Conservation (phyloP, 83 land plant species). For the Thuja plicata region DNA sequence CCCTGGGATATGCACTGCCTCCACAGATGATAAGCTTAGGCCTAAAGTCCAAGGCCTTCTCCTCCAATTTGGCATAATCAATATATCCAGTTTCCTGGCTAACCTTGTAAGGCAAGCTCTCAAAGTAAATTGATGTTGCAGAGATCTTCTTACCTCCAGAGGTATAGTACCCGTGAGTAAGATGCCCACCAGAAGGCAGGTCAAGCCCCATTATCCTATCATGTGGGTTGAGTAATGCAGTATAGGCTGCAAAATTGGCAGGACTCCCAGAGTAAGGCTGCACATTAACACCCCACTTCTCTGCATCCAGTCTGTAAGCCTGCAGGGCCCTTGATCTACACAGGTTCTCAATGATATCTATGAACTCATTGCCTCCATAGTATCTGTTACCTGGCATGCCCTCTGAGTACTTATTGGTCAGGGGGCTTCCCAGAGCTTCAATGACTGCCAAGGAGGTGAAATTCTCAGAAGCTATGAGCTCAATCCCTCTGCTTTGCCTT, state of each 20-base stretch:
- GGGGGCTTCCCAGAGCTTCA: conserved; percentile 74
- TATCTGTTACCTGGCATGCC: conserved; percentile 86
- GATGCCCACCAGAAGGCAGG: conserved; percentile 80
- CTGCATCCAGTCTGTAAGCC: conserved; percentile 57
- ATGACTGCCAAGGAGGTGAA: conserved; percentile 92
- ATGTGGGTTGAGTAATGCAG: conserved; percentile 76
- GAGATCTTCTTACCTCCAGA: conserved; percentile 91
- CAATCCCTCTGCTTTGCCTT: conserved; percentile 77
- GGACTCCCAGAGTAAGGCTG: conserved; percentile 90
- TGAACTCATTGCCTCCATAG: conserved; percentile 84
- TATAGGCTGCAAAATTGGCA: conserved; percentile 84
- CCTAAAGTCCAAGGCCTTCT: conserved; percentile 89
- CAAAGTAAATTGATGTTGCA: conserved; percentile 88
- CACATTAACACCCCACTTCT: conserved; percentile 85
- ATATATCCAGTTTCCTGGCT: conserved; percentile 62
- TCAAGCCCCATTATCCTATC: conserved; percentile 85
- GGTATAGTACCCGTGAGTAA: conserved; percentile 86
- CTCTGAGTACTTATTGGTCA: conserved; percentile 94
- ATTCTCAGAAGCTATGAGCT: conserved; percentile 94
- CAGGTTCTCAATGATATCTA: conserved; percentile 80
- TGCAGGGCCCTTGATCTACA: conserved; percentile 69
- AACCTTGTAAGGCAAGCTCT: conserved; percentile 90
- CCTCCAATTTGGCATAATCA: conserved; percentile 81
- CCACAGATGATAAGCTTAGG: conserved; percentile 86
- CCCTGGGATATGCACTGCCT: conserved; percentile 89